Conservation (phyloP, 306 rosid genomes). For the Prunus campanulata region DNA sequence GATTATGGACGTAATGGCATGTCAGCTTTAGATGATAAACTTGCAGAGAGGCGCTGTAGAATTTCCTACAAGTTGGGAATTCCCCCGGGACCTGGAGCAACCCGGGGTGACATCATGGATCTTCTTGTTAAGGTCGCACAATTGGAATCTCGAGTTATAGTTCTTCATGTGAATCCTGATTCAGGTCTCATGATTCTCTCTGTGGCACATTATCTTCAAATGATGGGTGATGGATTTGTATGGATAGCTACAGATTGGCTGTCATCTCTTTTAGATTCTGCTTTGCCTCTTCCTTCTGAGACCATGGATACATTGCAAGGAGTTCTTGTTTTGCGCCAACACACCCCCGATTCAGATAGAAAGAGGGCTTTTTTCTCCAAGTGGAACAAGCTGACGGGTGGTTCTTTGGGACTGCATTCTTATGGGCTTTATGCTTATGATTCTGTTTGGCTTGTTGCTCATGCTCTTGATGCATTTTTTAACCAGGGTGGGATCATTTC, state of each 20-base stretch:
- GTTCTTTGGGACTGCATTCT: conserved; percentile 69
- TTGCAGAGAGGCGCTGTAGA: conserved; percentile 65
- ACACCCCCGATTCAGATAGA: conserved; percentile 70
- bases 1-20: conserved; percentile 84
- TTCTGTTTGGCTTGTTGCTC: conserved; percentile 81
- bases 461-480: conserved; percentile 70
- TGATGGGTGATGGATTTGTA: conserved; percentile 78
- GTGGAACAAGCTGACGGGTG: conserved; percentile 77
- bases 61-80: conserved; percentile 69
- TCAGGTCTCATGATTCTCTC: conserved; percentile 61
- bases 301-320: conserved; percentile 66
- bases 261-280: conserved; percentile 66
- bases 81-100: conserved; percentile 38
- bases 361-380: conserved; percentile 58
- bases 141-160: conserved; percentile 79
- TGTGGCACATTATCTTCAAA: conserved; percentile 74
- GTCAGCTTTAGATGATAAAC: conserved; percentile 63
- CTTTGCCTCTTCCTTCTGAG: conserved; percentile 39
- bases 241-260: conserved; percentile 99
- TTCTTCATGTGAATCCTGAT: conserved; percentile 76
- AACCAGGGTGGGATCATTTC: conserved; percentile 64
- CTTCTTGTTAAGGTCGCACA: conserved; percentile 66
- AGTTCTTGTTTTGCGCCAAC: conserved; percentile 73
- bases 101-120: conserved; percentile 50
- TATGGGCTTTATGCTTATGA: conserved; percentile 92